Percentiles rank a stretch among this genome's conserved stretches.
phyloP scores from a whole-genome alignment of 176 grass and related monocot genomes.

The Musa schizocarpa region DNA sequence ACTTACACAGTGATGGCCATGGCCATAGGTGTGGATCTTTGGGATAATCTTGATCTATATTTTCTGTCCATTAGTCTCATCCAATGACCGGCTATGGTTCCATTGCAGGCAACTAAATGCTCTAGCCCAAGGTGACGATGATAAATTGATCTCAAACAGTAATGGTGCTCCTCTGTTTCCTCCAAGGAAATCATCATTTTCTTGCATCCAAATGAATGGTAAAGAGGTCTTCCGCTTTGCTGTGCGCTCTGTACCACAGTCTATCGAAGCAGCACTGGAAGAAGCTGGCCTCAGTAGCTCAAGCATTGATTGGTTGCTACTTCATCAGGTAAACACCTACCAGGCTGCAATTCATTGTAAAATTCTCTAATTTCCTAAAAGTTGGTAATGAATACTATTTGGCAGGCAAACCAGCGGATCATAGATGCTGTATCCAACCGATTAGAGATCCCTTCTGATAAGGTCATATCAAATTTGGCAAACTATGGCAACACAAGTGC shows the following conservation, averaged over 20 bases:
- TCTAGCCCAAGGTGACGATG: conserved; percentile 9
- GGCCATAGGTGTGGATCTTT: conserved; percentile 58
- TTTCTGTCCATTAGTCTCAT: neutral
- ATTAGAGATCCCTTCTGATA: conserved; percentile 70
- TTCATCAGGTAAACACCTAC: conserved; percentile 70
- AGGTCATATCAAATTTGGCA: conserved; percentile 91
- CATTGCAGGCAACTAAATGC: conserved; percentile 54
- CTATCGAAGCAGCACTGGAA: conserved; percentile 75
- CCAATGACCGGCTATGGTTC: neutral
- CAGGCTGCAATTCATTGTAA: neutral
- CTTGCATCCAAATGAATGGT: conserved; percentile 90
- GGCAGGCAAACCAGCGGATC: conserved; percentile 85
- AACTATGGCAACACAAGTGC: conserved; percentile 96
- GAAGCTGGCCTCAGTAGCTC: conserved; percentile 58
- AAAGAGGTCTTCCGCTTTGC: conserved; percentile 98
- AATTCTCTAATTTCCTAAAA: neutral
- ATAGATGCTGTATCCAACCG: conserved; percentile 81
- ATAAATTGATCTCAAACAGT: conserved; percentile 30
- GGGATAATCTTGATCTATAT: neutral
- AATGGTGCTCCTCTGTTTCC: conserved; percentile 61
- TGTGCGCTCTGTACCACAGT: conserved; percentile 65
- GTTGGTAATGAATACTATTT: neutral
- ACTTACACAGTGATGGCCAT: conserved; percentile 64
- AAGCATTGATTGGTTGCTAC: conserved; percentile 72
- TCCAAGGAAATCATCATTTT: conserved; percentile 62